Conservation (phyloP, 78 protist genomes). For the Dictyostelium discoideum region dicty_2.7 NC_007090.3:741001-741500, state of each 20-base stretch:
- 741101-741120: not conserved
- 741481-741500: not conserved
- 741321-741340: not conserved
- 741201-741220: not conserved
- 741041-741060: not conserved
- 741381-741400: not conserved
- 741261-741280: not conserved
- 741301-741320: not conserved
- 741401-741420: not conserved
- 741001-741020: not conserved
- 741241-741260: not conserved
- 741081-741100: not conserved
- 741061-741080: not conserved
- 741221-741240: not conserved
- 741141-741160: not conserved
- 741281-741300: not conserved
- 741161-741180: not conserved
- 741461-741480: not conserved
- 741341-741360: not conserved
- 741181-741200: not conserved
- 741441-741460: not conserved
- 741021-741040: not conserved
- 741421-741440: not conserved
- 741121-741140: not conserved
- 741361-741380: not conserved